phyloP scores from a whole-genome alignment of 2,329 filamentous ascomycete genomes.

The Neocatenulostroma microsporum region DNA sequence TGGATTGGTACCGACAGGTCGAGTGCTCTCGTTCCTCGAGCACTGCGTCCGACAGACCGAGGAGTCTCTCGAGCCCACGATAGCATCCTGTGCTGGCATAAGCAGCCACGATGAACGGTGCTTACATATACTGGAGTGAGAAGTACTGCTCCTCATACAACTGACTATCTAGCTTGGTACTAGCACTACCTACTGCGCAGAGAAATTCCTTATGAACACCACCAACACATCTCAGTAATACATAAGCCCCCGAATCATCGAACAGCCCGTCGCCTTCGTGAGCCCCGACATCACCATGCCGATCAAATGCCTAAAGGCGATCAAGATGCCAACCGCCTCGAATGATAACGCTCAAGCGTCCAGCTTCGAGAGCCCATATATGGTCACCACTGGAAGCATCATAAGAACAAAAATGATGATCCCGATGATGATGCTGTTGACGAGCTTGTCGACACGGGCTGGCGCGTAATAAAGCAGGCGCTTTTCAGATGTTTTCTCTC shows the following conservation, averaged over 20 bases:
- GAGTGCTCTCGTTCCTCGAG: no score
- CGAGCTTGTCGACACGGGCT: slow-evolving; percentile 32
- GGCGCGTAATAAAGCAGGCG: slow-evolving; percentile 32
- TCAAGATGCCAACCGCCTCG: slow-evolving; percentile 35
- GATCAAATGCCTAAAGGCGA: slow-evolving; percentile 34
- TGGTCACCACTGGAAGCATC: slow-evolving; percentile 33
- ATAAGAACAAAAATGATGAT: slow-evolving; percentile 37
- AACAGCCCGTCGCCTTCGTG: slow-evolving; percentile 20
- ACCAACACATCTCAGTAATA: slow-evolving; percentile 22
- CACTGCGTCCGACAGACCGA: no score
- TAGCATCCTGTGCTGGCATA: no score
- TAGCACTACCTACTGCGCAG: slow-evolving; percentile 6
- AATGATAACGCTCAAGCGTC: slow-evolving; percentile 27
- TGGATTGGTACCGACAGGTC: no score
- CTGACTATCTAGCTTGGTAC: no score
- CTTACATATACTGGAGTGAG: no score
- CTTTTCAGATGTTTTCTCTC: slow-evolving; percentile 29
- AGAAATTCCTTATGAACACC: slow-evolving; percentile 22
- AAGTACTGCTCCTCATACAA: no score
- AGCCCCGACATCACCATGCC: slow-evolving; percentile 17
- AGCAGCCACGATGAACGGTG: no score
- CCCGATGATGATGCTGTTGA: slow-evolving; percentile 36
- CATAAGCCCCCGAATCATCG: slow-evolving; percentile 20
- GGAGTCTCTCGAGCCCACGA: no score
- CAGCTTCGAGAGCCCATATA: slow-evolving; percentile 32